These are phyloP conservation scores for Neolentinus lepideus DNA, from an alignment of 1,284 basidiomycete species.

Conservation along the genomic window DNA sequence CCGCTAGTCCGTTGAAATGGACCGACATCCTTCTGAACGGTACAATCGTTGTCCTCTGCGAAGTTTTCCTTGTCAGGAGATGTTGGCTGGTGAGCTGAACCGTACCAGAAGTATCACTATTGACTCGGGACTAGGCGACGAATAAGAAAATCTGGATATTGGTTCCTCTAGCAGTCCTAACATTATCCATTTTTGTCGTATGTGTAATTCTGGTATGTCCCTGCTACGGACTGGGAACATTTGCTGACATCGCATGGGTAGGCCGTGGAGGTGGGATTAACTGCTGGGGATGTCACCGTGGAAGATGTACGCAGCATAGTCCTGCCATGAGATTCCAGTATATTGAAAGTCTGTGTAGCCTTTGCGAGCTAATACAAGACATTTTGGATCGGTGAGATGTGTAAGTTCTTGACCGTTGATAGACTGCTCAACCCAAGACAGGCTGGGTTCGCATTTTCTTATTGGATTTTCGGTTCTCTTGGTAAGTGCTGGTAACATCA, in stretches of 20 bases:
- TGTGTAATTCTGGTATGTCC: slow-evolving; percentile 32
- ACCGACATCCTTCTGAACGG: slow-evolving; percentile 40
- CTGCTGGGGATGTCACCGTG: slow-evolving; percentile 13
- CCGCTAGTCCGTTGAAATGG: slow-evolving; percentile 30
- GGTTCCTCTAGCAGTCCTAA: slow-evolving; percentile 20
- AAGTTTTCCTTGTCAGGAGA: slow-evolving; percentile 37
- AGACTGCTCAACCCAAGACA: slow-evolving; percentile 9
- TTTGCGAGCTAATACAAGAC: slow-evolving; percentile 22
- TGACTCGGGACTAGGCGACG: slow-evolving; percentile 27
- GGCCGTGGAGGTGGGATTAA: slow-evolving; percentile 14
- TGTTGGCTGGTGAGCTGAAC: slow-evolving; percentile 40
- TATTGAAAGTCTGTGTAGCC: slow-evolving; percentile 18
- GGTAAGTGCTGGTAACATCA: slow-evolving; percentile 16
- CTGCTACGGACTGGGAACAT: not conserved
- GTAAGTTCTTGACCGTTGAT: too few relatives aligned
- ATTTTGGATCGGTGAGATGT: slow-evolving; percentile 21
- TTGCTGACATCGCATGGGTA: slow-evolving; percentile 11
- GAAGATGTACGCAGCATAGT: not conserved
- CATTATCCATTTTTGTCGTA: slow-evolving; percentile 18
- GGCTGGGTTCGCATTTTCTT: slow-evolving; percentile 32
- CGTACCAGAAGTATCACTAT: not conserved
- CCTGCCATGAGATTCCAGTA: not conserved
- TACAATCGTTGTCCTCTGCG: slow-evolving; percentile 35
- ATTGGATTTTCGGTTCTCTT: slow-evolving; percentile 34
- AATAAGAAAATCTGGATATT: slow-evolving; percentile 30